phyloP scores from a whole-genome alignment of 495 filamentous ascomycete genomes.

The Penicillium canariense region DNA sequence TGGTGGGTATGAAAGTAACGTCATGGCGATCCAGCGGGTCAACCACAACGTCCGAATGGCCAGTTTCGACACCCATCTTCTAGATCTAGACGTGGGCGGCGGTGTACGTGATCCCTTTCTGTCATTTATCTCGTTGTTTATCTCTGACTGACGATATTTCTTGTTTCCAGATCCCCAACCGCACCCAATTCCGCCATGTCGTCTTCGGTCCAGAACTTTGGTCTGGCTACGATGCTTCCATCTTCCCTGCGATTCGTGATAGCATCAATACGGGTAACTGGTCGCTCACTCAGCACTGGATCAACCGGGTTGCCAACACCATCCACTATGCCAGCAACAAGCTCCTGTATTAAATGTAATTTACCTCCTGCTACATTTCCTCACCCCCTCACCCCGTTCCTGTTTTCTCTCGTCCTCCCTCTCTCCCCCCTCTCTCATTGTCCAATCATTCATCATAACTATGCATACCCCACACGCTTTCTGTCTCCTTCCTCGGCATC shows the following conservation, averaged over 20 bases:
- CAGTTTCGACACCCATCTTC: slow-evolving; percentile 75
- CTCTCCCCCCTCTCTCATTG: neutral
- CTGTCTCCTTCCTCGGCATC: slow-evolving; percentile 1
- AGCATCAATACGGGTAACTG: slow-evolving; percentile 70
- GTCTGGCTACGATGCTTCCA: slow-evolving; percentile 70
- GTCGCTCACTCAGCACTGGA: slow-evolving; percentile 63
- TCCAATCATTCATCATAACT: slow-evolving; percentile 1
- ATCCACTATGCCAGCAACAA: slow-evolving; percentile 64
- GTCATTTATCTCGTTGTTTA: neutral
- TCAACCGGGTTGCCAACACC: slow-evolving; percentile 69
- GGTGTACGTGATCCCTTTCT: slow-evolving; percentile 54
- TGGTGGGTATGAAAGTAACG: slow-evolving; percentile 68
- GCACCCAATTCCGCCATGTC: slow-evolving; percentile 93
- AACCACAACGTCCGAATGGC: slow-evolving; percentile 72
- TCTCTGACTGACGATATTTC: slow-evolving; percentile 11
- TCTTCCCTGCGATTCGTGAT: slow-evolving; percentile 85
- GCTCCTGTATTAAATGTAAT: slow-evolving; percentile 43
- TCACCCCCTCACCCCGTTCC: neutral
- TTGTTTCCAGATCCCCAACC: slow-evolving; percentile 67
- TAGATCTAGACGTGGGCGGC: slow-evolving; percentile 67
- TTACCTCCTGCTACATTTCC: neutral
- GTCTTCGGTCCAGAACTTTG: slow-evolving; percentile 80
- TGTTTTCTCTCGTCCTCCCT: neutral
- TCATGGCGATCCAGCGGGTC: slow-evolving; percentile 59
- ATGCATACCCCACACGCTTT: slow-evolving; percentile 14